These are phyloP conservation scores for Diplocarpon mali DNA, from an alignment of 2,329 filamentous ascomycete genomes.

Conservation along the genomic window DNA sequence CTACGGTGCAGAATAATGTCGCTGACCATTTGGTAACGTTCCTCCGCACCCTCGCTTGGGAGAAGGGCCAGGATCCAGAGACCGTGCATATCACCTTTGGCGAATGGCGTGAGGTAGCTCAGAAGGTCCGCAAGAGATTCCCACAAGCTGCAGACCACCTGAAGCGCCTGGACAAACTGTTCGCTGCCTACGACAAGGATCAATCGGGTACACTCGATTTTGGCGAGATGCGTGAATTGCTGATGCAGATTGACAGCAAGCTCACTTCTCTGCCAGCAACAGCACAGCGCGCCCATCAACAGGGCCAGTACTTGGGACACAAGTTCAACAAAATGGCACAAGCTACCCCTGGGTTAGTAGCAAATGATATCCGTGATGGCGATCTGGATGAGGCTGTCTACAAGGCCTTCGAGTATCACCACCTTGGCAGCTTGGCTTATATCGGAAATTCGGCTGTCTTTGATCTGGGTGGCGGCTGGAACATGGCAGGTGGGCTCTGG, in stretches of 20 bases:
- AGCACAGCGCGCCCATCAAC: conserved; percentile 91
- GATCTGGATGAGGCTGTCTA: conserved; percentile 88
- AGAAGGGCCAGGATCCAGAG: conserved; percentile 81
- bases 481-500: conserved; percentile 70
- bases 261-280: conserved; percentile 91
- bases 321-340: conserved; percentile 90
- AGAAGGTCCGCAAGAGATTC: conserved; percentile 76
- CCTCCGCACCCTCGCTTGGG: conserved; percentile 80
- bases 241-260: conserved; percentile 88
- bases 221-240: conserved; percentile 76
- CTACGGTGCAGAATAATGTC: conserved; percentile 95
- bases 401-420: conserved; percentile 87
- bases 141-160: conserved; percentile 84
- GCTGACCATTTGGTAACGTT: conserved; percentile 86
- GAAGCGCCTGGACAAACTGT: conserved; percentile 80
- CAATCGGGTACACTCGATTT: conserved; percentile 90
- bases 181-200: conserved; percentile 86
- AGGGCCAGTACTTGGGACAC: conserved; percentile 81
- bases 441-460: conserved; percentile 95
- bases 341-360: conserved; percentile 59
- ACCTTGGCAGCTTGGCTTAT: conserved; percentile 86
- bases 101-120: conserved; percentile 80
- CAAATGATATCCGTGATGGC: conserved; percentile 77
- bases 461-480: conserved; percentile 70
- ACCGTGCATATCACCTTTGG: conserved; percentile 75